Conservation (phyloP, 164 flowering plant genomes). For the Sedum album region DNA sequence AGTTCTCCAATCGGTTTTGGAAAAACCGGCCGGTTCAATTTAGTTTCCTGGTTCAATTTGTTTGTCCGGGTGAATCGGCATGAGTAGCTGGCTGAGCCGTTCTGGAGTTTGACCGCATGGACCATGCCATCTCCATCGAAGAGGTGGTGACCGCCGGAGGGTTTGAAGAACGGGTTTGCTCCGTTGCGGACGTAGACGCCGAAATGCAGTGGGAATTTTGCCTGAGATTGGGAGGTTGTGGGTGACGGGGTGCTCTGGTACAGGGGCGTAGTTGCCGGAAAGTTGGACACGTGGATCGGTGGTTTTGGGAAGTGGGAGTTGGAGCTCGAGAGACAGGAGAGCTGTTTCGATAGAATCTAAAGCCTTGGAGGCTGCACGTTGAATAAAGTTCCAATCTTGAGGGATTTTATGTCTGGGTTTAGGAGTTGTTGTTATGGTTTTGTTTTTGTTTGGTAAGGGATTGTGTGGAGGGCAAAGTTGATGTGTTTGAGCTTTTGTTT, state of each 20-base stretch:
- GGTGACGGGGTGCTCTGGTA: conserved; percentile 46
- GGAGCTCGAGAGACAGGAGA: conserved; percentile 32
- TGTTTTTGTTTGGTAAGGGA: neutral
- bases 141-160: conserved; percentile 75
- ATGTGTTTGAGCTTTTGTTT: neutral
- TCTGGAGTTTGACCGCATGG: conserved; percentile 47
- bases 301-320: conserved; percentile 63
- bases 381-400: conserved; percentile 46
- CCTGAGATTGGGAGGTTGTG: conserved; percentile 41
- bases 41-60: conserved; percentile 53
- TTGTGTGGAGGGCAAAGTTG: neutral
- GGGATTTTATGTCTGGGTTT: neutral
- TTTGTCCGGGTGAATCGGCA: conserved; percentile 73
- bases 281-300: conserved; percentile 74
- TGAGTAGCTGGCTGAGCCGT: conserved; percentile 57
- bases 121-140: conserved; percentile 97
- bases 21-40: conserved; percentile 61
- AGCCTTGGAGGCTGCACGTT: conserved; percentile 45
- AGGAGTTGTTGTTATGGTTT: neutral
- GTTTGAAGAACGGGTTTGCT: conserved; percentile 74
- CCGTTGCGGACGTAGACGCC: conserved; percentile 88
- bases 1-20: conserved; percentile 93
- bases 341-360: conserved; percentile 44
- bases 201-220: conserved; percentile 47
- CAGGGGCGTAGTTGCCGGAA: conserved; percentile 79